Evolutionary conservation across 441 rosid species (phyloP).

Genomic region (Adansonia grandidieri): DNA sequence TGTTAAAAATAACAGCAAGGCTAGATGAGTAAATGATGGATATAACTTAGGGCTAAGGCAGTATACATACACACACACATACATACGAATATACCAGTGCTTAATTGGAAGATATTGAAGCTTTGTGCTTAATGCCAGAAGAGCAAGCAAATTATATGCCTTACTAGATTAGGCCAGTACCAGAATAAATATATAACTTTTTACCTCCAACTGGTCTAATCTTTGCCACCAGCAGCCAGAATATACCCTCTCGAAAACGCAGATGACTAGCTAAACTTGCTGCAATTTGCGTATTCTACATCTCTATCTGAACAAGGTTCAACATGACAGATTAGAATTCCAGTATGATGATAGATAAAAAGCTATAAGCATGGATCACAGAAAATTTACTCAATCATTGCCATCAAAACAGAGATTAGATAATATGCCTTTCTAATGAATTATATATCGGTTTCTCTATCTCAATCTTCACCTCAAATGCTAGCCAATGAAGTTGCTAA

Average conservation of each 20-base stretch:
- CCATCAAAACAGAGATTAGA: background rate
- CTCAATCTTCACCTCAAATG: background rate
- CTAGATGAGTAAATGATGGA: too few species aligned
- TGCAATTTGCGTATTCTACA: conserved; percentile 72
- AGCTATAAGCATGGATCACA: background rate
- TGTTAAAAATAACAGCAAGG: too few species aligned
- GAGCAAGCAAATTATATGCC: background rate
- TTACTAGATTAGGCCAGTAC: background rate
- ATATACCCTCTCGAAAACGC: conserved; percentile 75
- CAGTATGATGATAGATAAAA: background rate
- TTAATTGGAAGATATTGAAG: background rate
- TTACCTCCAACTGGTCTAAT: conserved; percentile 79
- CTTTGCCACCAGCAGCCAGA: conserved; percentile 92
- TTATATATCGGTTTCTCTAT: background rate
- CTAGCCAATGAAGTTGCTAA: background rate
- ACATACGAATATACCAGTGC: too few species aligned
- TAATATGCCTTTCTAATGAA: background rate
- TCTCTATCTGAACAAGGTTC: conserved; percentile 56
- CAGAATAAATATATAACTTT: conserved; percentile 51
- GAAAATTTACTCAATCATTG: background rate
- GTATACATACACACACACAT: too few species aligned
- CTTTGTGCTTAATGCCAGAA: background rate
- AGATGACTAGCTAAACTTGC: conserved; percentile 64
- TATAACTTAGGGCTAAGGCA: too few species aligned
- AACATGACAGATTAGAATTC: background rate